phyloP scores from a whole-genome alignment of 176 grass and related monocot genomes.

The Puccinellia tenuiflora region DNA sequence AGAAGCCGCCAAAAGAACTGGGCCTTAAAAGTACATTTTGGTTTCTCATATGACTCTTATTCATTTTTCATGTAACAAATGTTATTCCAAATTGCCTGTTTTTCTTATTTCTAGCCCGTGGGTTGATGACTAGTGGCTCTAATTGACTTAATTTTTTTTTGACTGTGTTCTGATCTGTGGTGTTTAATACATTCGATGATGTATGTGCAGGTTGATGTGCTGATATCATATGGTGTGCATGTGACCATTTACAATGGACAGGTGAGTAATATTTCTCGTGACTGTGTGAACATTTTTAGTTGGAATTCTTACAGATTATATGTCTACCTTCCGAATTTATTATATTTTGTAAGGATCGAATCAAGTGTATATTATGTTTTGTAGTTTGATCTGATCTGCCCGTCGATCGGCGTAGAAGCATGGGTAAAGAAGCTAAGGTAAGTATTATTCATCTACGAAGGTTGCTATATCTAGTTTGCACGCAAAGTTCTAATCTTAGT shows the following conservation, averaged over 20 bases:
- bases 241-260: conserved; percentile 51
- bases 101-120: too few relatives aligned
- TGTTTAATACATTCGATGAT: background rate
- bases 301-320: background rate
- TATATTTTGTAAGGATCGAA: background rate
- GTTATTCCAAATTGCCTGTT: too few relatives aligned
- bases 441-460: background rate
- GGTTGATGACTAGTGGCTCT: too few relatives aligned
- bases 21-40: too few relatives aligned
- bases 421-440: conserved; percentile 67
- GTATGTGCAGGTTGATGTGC: conserved; percentile 27
- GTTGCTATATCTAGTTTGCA: background rate
- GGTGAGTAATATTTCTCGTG: background rate
- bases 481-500: background rate
- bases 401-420: conserved; percentile 51
- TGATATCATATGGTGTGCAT: conserved; percentile 31
- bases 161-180: background rate
- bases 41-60: too few relatives aligned
- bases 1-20: too few relatives aligned
- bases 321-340: background rate
- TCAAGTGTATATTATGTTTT: background rate
- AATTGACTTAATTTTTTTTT: background rate
- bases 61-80: too few relatives aligned
- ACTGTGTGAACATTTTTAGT: too few relatives aligned
- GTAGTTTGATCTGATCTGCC: conserved; percentile 57